Evolutionary conservation across 768 basidiomycete genomes (phyloP).

Genomic region (Lyophyllum atratum): DNA sequence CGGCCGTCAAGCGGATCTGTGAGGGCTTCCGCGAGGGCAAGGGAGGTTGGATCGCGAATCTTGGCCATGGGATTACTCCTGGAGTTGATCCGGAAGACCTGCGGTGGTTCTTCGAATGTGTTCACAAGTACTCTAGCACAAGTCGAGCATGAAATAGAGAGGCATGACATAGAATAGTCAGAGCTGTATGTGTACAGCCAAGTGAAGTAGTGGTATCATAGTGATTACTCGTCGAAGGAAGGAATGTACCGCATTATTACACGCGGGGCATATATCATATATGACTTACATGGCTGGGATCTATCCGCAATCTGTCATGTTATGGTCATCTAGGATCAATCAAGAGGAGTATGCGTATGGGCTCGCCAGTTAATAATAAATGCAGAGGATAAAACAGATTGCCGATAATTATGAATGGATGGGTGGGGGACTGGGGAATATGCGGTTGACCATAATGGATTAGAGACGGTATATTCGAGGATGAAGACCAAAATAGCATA

Average conservation of each 20-base stretch:
- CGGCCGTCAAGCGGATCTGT: constrained; percentile 81
- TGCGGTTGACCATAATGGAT: constrained; percentile 20
- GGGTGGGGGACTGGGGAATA: constrained; percentile 36
- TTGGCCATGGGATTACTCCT: constrained; percentile 97
- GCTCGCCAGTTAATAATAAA: constrained; percentile 15
- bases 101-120: constrained; percentile 87
- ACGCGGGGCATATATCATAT: neutral
- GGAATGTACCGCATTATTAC: neutral
- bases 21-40: constrained; percentile 66
- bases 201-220: neutral
- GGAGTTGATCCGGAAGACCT: constrained; percentile 93
- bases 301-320: neutral
- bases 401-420: constrained; percentile 26
- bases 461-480: constrained; percentile 14
- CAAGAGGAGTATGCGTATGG: constrained; percentile 13
- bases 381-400: constrained; percentile 13
- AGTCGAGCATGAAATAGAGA: neutral
- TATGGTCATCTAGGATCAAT: constrained; percentile 14
- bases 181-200: neutral
- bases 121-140: constrained; percentile 72
- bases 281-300: neutral
- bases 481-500: constrained; percentile 12
- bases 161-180: neutral
- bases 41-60: constrained; percentile 93
- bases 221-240: neutral